A percentile compares a stretch with the other conserved stretches of the same genome.
These are phyloP conservation scores for Candida sanyiensis DNA, from an alignment of 805 yeast genomes.

Conservation along the genomic window DNA sequence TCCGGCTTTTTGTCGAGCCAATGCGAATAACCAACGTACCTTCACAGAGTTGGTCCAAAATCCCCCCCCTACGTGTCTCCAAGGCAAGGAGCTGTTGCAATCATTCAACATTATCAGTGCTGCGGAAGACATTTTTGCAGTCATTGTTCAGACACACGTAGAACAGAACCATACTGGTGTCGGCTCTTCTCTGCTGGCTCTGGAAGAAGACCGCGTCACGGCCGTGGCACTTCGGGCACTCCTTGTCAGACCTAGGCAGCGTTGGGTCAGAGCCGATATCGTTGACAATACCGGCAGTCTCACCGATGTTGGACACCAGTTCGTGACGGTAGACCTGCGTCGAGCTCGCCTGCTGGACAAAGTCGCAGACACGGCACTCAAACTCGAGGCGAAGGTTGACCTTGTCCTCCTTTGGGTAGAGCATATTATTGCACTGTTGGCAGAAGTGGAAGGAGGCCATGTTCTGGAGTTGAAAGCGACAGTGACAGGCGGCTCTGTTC, in stretches of 20 bases:
- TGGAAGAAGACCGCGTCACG: constrained; percentile 95
- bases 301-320: constrained; percentile 82
- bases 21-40: neutral
- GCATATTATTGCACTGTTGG: constrained; percentile 94
- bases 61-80: neutral
- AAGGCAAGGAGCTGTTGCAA: neutral
- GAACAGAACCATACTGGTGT: constrained; percentile 90
- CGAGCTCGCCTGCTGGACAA: constrained; percentile 85
- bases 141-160: constrained; percentile 69
- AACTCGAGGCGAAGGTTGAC: constrained; percentile 64
- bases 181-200: constrained; percentile 90
- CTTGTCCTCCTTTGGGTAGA: constrained; percentile 94
- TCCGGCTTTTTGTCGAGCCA: neutral
- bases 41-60: neutral
- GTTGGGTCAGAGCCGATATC: constrained; percentile 98
- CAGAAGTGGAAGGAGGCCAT: constrained; percentile 96
- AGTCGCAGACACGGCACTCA: constrained; percentile 92
- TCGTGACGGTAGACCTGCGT: constrained; percentile 91
- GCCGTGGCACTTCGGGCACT: constrained; percentile 84
- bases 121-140: constrained; percentile 64
- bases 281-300: constrained; percentile 94
- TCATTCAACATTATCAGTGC: constrained; percentile 12
- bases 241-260: constrained; percentile 89
- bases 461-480: constrained; percentile 1
- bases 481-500: too few species aligned